Base-by-base conservation (phyloP, 2,329 filamentous ascomycete species). In the Fusarium sp. region DNA sequence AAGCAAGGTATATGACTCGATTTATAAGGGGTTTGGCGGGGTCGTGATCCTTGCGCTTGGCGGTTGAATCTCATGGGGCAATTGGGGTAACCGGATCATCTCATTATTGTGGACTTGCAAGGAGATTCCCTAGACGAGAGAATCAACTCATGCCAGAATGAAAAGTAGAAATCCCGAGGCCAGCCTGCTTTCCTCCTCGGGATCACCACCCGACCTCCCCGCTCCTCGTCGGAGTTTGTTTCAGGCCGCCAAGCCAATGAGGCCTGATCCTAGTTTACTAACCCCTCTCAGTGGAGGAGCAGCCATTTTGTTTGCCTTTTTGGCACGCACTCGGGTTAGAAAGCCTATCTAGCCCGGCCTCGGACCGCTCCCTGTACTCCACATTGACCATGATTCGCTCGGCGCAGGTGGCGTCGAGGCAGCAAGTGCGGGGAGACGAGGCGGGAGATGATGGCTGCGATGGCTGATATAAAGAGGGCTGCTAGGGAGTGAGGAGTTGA, bases 371-470 rank as follows among this genome's bases (percentile, higher is more conserved):
- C 66, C 56, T 63, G 45, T 25, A 25, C 57, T 69, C 50, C 45
- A 25, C 18, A 52, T 50, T 52, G 41, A 14, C 27, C 18, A 30
- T 68, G 54, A 72, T 69, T 72, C 45, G 64, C 70, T 37, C 48
- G 66, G 52, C 58, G 45, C 10, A 25, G 25, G 52, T 64, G 34
- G 25, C 56, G 62, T 41, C 13, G 16, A 32, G 25, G 34, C 25
- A 20, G 18, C 11, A 66, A 71, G 45, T 73, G 71, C 62, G 71
- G 71, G 71, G 71, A 27, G 43, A 20, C 34, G 8, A 41, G 25
- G n/a, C n/a, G n/a, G 25, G 11, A 8, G 35, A 43, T 16, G 41
- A 18, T 30, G 13, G 16, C 27, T 9, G 23, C 37, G 20, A 64
- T 32, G 59, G 23, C 71, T 25, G n/a, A 48, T 41, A 18, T 34